These are phyloP conservation scores for Cnidoscolus chayamansa DNA, from an alignment of 441 rosid genomes.

Conservation along the genomic window DNA sequence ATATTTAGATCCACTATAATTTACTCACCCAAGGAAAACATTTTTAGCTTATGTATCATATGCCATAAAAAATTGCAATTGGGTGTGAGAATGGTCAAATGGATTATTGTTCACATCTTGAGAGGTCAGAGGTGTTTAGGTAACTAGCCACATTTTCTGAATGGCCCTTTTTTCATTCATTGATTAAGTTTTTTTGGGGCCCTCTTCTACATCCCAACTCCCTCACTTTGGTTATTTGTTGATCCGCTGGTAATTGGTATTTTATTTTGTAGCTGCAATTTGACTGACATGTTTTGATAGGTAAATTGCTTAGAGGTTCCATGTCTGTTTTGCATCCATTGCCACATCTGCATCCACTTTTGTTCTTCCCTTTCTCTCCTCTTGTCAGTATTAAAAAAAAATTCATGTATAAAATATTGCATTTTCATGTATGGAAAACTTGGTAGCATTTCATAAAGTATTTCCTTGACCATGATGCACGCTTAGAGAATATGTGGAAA, in stretches of 20 bases:
- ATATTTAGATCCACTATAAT: background rate
- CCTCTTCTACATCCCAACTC: background rate
- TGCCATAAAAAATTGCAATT: slow-evolving; percentile 1
- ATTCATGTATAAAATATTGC: background rate
- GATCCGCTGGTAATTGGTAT: background rate
- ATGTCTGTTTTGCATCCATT: background rate
- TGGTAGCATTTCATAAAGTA: background rate
- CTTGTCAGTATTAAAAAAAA: background rate
- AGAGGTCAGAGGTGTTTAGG: background rate
- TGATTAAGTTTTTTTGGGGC: background rate
- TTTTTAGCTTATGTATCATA: background rate
- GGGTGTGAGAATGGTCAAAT: background rate
- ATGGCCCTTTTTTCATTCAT: background rate
- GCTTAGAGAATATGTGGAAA: slow-evolving; percentile 77
- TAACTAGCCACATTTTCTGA: slow-evolving; percentile 1
- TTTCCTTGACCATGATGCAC: slow-evolving; percentile 79
- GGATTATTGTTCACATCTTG: no score
- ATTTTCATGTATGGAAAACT: background rate
- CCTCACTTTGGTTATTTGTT: background rate
- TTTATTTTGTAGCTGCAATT: slow-evolving; percentile 4
- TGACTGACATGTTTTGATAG: background rate
- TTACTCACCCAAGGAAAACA: background rate
- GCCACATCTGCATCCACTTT: background rate
- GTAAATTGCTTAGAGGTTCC: background rate
- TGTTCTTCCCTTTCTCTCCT: background rate